phyloP scores from a whole-genome alignment of 176 grass and related monocot genomes.

The Zea luxurians region DNA sequence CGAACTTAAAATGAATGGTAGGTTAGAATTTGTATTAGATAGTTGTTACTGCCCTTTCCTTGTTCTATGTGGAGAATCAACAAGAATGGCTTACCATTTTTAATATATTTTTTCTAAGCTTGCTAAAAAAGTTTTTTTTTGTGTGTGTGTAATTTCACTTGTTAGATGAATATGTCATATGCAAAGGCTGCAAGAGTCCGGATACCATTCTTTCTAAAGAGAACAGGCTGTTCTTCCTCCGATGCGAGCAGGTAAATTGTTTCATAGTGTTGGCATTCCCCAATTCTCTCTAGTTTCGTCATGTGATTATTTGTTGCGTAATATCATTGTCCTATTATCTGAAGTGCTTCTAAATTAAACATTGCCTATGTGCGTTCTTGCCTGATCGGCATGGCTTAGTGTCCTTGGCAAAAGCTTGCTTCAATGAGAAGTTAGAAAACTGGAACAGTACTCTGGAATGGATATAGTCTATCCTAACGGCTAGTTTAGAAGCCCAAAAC shows the following conservation, averaged over 20 bases:
- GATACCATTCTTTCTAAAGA: constrained; percentile 99
- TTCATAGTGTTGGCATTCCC: neutral
- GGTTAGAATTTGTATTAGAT: neutral
- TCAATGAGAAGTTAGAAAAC: neutral
- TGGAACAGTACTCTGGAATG: neutral
- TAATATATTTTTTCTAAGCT: neutral
- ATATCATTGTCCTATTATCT: neutral
- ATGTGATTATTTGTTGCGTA: neutral
- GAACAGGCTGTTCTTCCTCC: constrained; percentile 94
- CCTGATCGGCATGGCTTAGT: neutral
- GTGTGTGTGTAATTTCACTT: neutral
- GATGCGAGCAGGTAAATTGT: constrained; percentile 80
- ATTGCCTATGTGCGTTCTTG: neutral
- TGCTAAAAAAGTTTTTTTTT: neutral
- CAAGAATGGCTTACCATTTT: neutral
- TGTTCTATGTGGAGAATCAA: neutral
- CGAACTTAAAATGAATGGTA: neutral
- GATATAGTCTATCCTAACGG: neutral
- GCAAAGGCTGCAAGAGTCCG: constrained; percentile 98
- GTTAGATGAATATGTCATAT: constrained; percentile 99
- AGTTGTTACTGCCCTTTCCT: neutral
- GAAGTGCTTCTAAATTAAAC: neutral
- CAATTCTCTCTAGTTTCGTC: neutral
- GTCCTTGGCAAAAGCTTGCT: neutral
- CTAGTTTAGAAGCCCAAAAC: no score